Evolutionary conservation across 768 basidiomycete genomes (phyloP).

Genomic region (Mycena haematopus): DNA sequence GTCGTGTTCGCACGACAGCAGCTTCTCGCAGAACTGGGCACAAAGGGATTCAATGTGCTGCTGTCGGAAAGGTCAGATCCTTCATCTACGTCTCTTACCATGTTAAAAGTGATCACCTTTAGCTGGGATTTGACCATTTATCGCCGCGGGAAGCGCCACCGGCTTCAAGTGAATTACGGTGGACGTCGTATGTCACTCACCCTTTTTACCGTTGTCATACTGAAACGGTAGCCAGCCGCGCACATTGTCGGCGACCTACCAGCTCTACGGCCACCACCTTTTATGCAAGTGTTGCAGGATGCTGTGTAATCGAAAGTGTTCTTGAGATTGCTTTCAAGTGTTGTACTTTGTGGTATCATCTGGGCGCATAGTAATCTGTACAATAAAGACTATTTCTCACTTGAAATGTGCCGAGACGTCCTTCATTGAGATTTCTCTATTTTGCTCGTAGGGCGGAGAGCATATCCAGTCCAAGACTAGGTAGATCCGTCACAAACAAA

Average conservation of each 20-base stretch:
- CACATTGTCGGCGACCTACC: conserved; percentile 56
- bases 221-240: conserved; percentile 50
- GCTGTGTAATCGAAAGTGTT: conserved; percentile 31
- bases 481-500: conserved; percentile 10
- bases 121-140: conserved; percentile 75
- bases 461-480: conserved; percentile 98
- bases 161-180: conserved; percentile 73
- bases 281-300: conserved; percentile 66
- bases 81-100: conserved; percentile 6
- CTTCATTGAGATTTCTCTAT: conserved; percentile 59
- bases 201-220: conserved; percentile 9
- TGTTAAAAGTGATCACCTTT: conserved; percentile 17
- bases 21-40: conserved; percentile 59
- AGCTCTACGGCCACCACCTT: conserved; percentile 62
- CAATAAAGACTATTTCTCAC: conserved; percentile 16
- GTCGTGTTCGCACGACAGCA: conserved; percentile 70
- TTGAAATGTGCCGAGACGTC: conserved; percentile 1
- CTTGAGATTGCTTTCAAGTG: not conserved
- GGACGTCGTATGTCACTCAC: conserved; percentile 57
- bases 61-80: conserved; percentile 65
- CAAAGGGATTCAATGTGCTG: conserved; percentile 66
- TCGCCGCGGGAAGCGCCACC: conserved; percentile 65
- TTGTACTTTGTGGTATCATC: conserved; percentile 19
- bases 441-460: conserved; percentile 72
- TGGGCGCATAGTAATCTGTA: conserved; percentile 5